Conservation (phyloP, 2,329 filamentous ascomycete genomes). For the Pestalotiopsis sp. region DNA sequence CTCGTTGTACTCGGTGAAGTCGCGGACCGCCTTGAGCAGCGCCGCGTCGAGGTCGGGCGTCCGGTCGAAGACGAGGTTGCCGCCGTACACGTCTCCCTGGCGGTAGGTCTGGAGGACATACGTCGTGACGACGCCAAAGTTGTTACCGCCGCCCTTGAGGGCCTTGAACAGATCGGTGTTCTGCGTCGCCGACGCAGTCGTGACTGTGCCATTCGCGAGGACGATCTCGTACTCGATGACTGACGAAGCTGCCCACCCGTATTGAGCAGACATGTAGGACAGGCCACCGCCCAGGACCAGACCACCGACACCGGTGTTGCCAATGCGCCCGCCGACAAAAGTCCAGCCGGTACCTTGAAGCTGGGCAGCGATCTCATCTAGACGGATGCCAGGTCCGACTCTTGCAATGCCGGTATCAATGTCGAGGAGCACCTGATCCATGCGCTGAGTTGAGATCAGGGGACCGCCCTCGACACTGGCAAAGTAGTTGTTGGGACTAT, state of each 20-base stretch:
- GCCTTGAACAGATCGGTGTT: constrained; percentile 55
- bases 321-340: constrained; percentile 46
- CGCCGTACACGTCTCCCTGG: constrained; percentile 45
- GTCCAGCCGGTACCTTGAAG: constrained; percentile 46
- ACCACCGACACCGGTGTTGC: constrained; percentile 47
- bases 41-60: constrained; percentile 30
- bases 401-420: constrained; percentile 38
- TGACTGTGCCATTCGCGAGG: constrained; percentile 49
- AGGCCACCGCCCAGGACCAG: constrained; percentile 56
- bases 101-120: constrained; percentile 46
- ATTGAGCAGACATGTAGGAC: constrained; percentile 52
- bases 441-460: constrained; percentile 48
- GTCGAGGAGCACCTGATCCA: constrained; percentile 43
- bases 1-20: constrained; percentile 59
- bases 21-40: constrained; percentile 50
- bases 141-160: constrained; percentile 59
- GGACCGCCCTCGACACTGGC: constrained; percentile 52
- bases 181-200: constrained; percentile 42
- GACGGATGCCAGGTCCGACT: constrained; percentile 48
- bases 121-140: constrained; percentile 53
- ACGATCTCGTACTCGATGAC: constrained; percentile 55
- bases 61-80: constrained; percentile 40
- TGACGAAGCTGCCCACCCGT: constrained; percentile 54
- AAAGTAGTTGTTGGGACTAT: constrained; percentile 55
- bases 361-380: constrained; percentile 40